phyloP scores from a whole-genome alignment of 257 asterid species.

The Handroanthus guayacan region DNA sequence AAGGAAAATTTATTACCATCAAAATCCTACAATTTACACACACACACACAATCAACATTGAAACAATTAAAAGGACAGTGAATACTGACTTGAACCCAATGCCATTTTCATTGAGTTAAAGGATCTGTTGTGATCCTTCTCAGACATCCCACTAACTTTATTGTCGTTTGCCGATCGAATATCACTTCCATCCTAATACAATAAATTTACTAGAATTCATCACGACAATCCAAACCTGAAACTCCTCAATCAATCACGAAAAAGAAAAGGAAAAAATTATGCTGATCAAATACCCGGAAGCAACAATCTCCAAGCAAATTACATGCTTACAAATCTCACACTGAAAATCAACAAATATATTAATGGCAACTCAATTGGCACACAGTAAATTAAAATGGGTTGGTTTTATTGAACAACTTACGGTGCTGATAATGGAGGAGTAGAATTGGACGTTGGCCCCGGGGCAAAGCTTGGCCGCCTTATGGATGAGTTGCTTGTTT shows the following conservation, averaged over 20 bases:
- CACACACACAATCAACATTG: neutral
- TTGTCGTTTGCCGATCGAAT: conserved; percentile 79
- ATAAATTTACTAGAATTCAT: conserved; percentile 17
- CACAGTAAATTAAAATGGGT: conserved; percentile 2
- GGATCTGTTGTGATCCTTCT: conserved; percentile 84
- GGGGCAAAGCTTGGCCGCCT: conserved; percentile 96
- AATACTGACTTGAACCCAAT: conserved; percentile 79
- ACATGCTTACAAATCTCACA: conserved; percentile 96
- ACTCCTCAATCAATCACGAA: neutral
- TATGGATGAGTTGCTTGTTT: conserved; percentile 67
- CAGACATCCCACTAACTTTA: conserved; percentile 87
- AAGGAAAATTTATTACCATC: neutral
- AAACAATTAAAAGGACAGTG: neutral
- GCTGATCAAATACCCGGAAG: conserved; percentile 57
- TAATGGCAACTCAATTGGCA: neutral
- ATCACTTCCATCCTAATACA: conserved; percentile 72
- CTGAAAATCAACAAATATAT: conserved; percentile 44
- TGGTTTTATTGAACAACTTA: conserved; percentile 39
- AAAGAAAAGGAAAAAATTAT: neutral
- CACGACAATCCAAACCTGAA: neutral
- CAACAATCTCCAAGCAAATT: conserved; percentile 87
- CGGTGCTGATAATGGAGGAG: conserved; percentile 86
- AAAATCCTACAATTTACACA: neutral
- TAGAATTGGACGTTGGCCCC: conserved; percentile 87
- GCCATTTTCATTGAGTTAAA: conserved; percentile 90